Evolutionary conservation across 1,139 yeast species (phyloP), one percentile per base, ranked within the genome.

Genomic region (Protomyces macrosporus): DNA sequence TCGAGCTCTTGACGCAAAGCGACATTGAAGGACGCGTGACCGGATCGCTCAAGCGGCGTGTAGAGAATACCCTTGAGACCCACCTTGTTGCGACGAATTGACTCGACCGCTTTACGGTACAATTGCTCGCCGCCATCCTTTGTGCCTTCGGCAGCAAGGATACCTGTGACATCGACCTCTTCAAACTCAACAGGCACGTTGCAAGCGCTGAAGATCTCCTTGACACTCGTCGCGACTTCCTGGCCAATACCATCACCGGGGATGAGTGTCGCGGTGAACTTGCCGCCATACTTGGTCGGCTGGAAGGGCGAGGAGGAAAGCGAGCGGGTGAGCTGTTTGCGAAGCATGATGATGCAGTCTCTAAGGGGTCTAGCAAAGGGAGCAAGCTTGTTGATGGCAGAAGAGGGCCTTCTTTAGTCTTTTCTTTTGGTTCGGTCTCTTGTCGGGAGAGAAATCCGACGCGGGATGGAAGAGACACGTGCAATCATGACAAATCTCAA

Each of bases 171-270:
- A 68, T 90, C 88, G 71, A 91, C 84, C 70, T 88, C 86, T 79
- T 93, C 98, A 87, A 95, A 93, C 73, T 90, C 96, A 71, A 93
- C 86, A 70, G 98, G 98, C 54, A 91, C 88, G 70, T 84, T 86
- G 78, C 84, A 87, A 69, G 89, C 84, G 75, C 86, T 83, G 82
- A 91, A 93, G 74, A 93, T 88, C 71, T 90, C 84, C 78, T 88
- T 86, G 69, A 93, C 98, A 45, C 97, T 87, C 77, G 88, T 95
- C 67, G 98, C 87, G 76, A 90, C 89, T 81, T 93, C 97, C 75
- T 87, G 87, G 78, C 98, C 98, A 70, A 91, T 87, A 84, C 98
- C 98, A 76, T 93, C 98, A 73, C 86, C 93, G 68, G 98, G 98
- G 73, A 93, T 87, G 76, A 93, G 55, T 6, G 72, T 69, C 34